Base-by-base conservation (phyloP, 2,329 filamentous ascomycete genomes). In the Verticillium tricorpus region DNA sequence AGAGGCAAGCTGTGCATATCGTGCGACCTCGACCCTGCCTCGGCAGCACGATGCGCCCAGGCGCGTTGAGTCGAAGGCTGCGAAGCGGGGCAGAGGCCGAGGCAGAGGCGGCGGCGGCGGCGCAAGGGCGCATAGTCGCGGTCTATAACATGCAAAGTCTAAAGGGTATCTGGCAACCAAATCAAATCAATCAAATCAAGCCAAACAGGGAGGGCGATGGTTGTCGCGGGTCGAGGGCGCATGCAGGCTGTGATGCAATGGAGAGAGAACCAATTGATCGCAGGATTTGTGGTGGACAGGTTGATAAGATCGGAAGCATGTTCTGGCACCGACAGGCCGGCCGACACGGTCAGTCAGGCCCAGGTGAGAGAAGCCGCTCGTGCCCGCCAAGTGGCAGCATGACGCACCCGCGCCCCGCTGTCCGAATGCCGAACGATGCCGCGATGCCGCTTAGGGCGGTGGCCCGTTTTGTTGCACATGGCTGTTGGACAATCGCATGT, bases 71-170 rank as follows among this genome's bases (percentile, higher is more conserved):
- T 57, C 54, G 50, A 35, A 60, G 31, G 52, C 35, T 25, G 15
- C 52, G 59, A 57, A 60, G 59, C 37, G 52, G 59, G 59, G 52
- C 58, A 45, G 58, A 54, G 45, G 25, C 25, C 25, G 25, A 25
- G 25, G 25, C 25, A 25, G 25, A 25, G 25, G 25, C 25, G 25
- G 25, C 25, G 25, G 58, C 58, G 31, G 58, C 58, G 31, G 58
- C 58, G 31, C 58, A 45, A n/a, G 58, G n/a, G 45, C 58, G 58
- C 58, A 59, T 59, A 15, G 32, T 59, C 58, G 58, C 58, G 19
- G 58, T 37, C 54, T 56, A 50, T 50, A 50, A 50, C 55, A 57
- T 35, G 31, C 34, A 57, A 19, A 22, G 55, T 57, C 55, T 37
- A 57, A 22, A 14, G 31, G 32, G 32, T 37, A 57, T 57, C n/a